Conservation (phyloP, 108 stramenopile species). For the Nitzschia putrida region DNA sequence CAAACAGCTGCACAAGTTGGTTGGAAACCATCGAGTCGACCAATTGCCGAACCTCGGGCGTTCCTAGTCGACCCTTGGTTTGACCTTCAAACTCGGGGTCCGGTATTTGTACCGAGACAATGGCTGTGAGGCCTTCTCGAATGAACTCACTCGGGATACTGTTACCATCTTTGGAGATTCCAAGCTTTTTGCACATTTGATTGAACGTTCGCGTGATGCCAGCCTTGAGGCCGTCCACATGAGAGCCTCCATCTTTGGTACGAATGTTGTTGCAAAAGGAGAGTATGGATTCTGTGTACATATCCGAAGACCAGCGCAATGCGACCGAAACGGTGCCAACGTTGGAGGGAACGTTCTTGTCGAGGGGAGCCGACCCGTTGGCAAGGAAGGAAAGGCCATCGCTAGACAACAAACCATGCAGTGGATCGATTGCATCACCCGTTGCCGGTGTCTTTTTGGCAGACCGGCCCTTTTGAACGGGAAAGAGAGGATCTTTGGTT, state of each 20-base stretch:
- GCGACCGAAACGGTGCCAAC: conserved; percentile 68
- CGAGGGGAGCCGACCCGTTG: conserved; percentile 30
- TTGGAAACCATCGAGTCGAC: conserved; percentile 81
- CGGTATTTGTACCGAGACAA: conserved; percentile 85
- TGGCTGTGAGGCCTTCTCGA: conserved; percentile 90
- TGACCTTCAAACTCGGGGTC: conserved; percentile 98
- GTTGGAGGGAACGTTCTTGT: conserved; percentile 51
- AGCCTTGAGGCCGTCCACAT: conserved; percentile 91
- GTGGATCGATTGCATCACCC: conserved; percentile 6
- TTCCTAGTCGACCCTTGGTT: conserved; percentile 94
- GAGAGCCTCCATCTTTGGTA: conserved; percentile 93
- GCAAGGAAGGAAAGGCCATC: conserved; percentile 52
- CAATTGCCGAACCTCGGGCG: conserved; percentile 89
- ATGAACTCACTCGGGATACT: conserved; percentile 91
- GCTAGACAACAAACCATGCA: conserved; percentile 37
- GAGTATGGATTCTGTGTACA: conserved; percentile 87
- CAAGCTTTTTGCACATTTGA: conserved; percentile 65
- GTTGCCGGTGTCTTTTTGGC: conserved; percentile 24
- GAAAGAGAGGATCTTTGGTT: conserved; percentile 78
- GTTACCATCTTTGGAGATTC: conserved; percentile 74
- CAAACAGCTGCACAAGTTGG: conserved; percentile 83
- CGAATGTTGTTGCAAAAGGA: conserved; percentile 94
- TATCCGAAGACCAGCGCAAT: conserved; percentile 86
- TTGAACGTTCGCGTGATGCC: conserved; percentile 88
- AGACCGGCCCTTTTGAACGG: neutral